These are phyloP conservation scores for Malassezia brasiliensis DNA, from an alignment of 1,284 basidiomycete species.

Conservation along the genomic window DNA sequence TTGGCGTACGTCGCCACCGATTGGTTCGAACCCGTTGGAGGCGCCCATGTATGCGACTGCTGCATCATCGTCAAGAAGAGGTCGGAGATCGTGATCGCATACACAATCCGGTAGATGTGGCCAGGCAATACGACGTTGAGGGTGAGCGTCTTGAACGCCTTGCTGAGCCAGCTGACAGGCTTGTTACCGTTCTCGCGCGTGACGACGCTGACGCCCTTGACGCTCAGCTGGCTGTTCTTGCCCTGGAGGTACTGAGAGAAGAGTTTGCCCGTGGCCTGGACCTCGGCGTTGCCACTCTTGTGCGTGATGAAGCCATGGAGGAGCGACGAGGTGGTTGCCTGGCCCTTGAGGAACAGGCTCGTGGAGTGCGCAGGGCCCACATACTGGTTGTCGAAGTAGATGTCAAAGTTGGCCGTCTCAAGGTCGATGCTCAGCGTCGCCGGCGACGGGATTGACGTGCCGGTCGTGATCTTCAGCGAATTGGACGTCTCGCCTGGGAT, in stretches of 20 bases:
- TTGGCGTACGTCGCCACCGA: conserved; percentile 63
- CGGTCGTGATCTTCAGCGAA: conserved; percentile 62
- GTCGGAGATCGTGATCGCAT: conserved; percentile 60
- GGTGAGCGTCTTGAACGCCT: conserved; percentile 61
- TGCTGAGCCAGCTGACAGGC: conserved; percentile 62
- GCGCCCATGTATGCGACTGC: conserved; percentile 25
- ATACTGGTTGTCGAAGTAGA: conserved; percentile 49
- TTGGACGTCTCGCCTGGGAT: conserved; percentile 56
- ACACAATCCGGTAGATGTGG: conserved; percentile 60
- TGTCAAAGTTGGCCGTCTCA: conserved; percentile 60
- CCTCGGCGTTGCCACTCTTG: conserved; percentile 52
- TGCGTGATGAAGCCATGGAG: conserved; percentile 60
- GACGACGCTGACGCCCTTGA: conserved; percentile 59
- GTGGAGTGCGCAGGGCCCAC: conserved; percentile 51
- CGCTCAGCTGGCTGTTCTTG: conserved; percentile 58
- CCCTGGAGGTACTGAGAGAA: conserved; percentile 63
- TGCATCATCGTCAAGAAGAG: conserved; percentile 55
- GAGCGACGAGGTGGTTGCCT: conserved; percentile 54
- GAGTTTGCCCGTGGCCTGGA: conserved; percentile 55
- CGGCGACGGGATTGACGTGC: conserved; percentile 60
- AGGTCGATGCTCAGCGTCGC: conserved; percentile 64
- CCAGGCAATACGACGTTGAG: conserved; percentile 61
- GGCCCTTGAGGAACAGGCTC: conserved; percentile 55
- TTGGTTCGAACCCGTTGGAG: conserved; percentile 47
- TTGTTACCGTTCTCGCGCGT: conserved; percentile 41